Evolutionary conservation across 139 green algal genomes (phyloP), one percentile per base, ranked within the genome.

Genomic region (Eudorina sp.): DNA sequence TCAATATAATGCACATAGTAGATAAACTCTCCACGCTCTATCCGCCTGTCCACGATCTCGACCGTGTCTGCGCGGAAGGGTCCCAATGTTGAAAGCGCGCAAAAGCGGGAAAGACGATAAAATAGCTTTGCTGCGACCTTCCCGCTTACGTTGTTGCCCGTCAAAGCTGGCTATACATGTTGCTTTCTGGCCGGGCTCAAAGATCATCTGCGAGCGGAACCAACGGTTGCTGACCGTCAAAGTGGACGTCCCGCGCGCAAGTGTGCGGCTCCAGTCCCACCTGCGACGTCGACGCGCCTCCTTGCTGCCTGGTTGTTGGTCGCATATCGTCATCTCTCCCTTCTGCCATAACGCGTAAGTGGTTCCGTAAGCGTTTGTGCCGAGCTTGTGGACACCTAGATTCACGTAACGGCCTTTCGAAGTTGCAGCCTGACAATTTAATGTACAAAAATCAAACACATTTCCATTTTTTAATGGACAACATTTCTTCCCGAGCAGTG

Each of bases 1-100:
- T 98, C 96, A 7, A 94, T 68, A 82, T 98, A 98, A 90, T 98
- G 96, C n/a, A 98, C 95, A 85, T 98, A 98, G 89, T 96, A 98
- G 25, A 90, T 53, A 29, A 70, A 48, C 5, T 84, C 88, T 45
- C 79, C 88, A 6, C 64, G 34, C 11, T 92, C 92, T 31, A 58
- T 79, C 51, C 90, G 88, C 40, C 46, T 90, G 11, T 94, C 89
- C 6, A 95, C 41, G 29, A 95, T 79, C 48, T 95, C 93, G 9
- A 90, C 90, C 14, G 84, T 86, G 46, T 94, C 89, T 94, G 89
- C 69, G 40, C 3, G 19, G 29, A 40, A 40, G 62, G 36, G 48
- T 69, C 18, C 40, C 70, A 13, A 79, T 3, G 66, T 16, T 58
- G 34, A 55, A 48, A 27, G 38, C 19, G 31, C 3, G 53, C 53